phyloP scores from a whole-genome alignment of 2,329 filamentous ascomycete species.

The Cytospora schulzeri region DNA sequence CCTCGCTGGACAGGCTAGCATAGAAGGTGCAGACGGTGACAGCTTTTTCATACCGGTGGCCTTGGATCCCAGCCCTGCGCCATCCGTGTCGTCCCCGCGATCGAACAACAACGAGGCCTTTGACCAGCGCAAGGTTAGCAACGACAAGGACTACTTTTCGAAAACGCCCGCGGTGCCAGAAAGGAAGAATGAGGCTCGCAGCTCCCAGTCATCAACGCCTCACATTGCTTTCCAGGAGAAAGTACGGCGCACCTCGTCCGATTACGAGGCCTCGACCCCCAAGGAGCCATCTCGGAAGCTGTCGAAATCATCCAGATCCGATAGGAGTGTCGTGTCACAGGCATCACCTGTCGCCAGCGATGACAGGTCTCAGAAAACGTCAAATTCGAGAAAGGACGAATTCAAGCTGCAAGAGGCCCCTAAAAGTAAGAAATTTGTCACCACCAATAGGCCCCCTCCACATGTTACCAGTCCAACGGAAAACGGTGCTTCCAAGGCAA shows the following conservation, averaged over 20 bases:
- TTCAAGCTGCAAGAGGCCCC: constrained; percentile 84
- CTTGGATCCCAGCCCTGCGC: constrained; percentile 67
- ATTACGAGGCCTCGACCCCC: constrained; percentile 56
- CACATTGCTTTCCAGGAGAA: constrained; percentile 93
- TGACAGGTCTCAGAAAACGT: constrained; percentile 41
- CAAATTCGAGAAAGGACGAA: constrained; percentile 53
- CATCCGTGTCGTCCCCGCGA: constrained; percentile 53
- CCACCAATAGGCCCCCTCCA: constrained; percentile 47
- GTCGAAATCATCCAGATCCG: constrained; percentile 47
- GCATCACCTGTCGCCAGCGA: constrained; percentile 39
- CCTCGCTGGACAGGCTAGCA: constrained; percentile 45
- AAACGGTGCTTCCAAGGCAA: constrained; percentile 39
- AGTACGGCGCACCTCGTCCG: constrained; percentile 64
- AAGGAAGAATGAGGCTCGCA: constrained; percentile 44
- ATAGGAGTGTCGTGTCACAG: constrained; percentile 39
- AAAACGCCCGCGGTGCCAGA: constrained; percentile 45
- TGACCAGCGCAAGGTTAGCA: constrained; percentile 48
- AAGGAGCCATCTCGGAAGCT: constrained; percentile 52
- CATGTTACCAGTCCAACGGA: constrained; percentile 46
- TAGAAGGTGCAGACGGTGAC: constrained; percentile 55
- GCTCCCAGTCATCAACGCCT: constrained; percentile 65
- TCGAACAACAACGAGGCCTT: constrained; percentile 53
- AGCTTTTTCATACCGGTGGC: constrained; percentile 78
- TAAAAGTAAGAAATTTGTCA: constrained; percentile 56
- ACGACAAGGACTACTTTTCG: constrained; percentile 64